Evolutionary conservation across 345 rosid genomes (phyloP).

Genomic region (Euclidium syriacum): DNA sequence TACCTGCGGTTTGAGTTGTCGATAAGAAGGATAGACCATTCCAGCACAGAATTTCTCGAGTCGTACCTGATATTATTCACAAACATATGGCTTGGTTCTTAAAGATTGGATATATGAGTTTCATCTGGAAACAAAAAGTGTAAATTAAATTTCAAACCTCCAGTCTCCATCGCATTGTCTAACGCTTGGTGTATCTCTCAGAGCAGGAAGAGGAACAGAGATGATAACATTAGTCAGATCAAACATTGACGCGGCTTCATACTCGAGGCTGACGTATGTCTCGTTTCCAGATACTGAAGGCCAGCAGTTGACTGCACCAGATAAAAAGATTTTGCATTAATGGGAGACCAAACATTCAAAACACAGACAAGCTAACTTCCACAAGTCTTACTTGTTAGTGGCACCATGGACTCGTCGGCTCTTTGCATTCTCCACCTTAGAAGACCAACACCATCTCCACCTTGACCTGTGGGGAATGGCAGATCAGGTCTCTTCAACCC

Average conservation of each 20-base stretch:
- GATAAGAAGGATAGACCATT: constrained; percentile 91
- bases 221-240: constrained; percentile 82
- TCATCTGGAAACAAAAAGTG: constrained; percentile 2
- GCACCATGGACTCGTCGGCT: constrained; percentile 94
- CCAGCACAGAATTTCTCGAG: constrained; percentile 79
- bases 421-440: constrained; percentile 98
- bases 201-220: constrained; percentile 94
- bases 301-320: constrained; percentile 95
- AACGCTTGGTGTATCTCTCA: constrained; percentile 80
- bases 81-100: no score
- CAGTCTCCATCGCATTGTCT: constrained; percentile 94
- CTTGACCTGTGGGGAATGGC: constrained; percentile 89
- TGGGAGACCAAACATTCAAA: no score
- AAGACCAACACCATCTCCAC: constrained; percentile 96
- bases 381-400: constrained; percentile 75
- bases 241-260: constrained; percentile 90
- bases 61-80: constrained; percentile 53
- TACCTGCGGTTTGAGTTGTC: constrained; percentile 97
- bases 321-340: constrained; percentile 9
- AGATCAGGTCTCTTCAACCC: constrained; percentile 92
- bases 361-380: neutral
- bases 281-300: constrained; percentile 97
- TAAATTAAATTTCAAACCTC: constrained; percentile 47
- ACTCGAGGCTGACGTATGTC: constrained; percentile 93
- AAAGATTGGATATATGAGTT: neutral